Base-by-base conservation (phyloP, 257 asterid species). In the Fraxinus americana region DNA sequence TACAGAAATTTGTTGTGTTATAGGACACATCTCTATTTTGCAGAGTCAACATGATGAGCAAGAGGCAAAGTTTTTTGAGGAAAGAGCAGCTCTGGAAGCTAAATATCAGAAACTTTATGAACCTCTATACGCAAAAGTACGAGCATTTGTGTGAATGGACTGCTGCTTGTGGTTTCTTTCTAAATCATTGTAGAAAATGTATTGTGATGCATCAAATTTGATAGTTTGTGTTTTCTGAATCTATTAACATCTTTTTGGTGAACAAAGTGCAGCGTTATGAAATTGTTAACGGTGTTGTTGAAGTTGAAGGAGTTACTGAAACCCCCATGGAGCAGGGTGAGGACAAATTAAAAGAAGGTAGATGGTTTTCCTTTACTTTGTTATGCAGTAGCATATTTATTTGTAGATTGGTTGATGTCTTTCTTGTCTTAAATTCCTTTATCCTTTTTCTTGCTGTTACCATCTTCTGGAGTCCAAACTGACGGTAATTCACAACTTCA, bases 71-170 rank as follows among this genome's bases (percentile, higher is more conserved):
- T 93, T 90, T 84, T 82, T 80, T 2, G 94, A 92, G 85, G 97
- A 91, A 87, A 89, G 82, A 82, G 90, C 91, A 72, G 91, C 93
- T 36, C 93, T 93, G 76, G 97, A 91, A 87, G 91, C 95, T 72
- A 92, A 87, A 83, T 93, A 89, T 84, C 92, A 92, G 83, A 90
- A 84, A 83, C 90, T 87, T 67, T 93, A 92, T 67, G 90, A 85
- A 52, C 97, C 98, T 0, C 80, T 90, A 8, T 93, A 93, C 79
- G 72, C 85, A 4, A 89, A 90, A 87, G 98, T 87, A 80, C 61
- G 85, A 61, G 1, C 16, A 41, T 35, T 66, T 70, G 34, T 27
- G 13, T 30, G 1, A 57, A 36, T 16, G 16, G 19, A 63, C 41
- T 32, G 67, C 29, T 71, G 39, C 2, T 63, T n/a, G 11, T 7